Evolutionary conservation across 2,329 filamentous ascomycete species (phyloP), one percentile per base, ranked within the genome.

Genomic region (Knufia petricola): DNA sequence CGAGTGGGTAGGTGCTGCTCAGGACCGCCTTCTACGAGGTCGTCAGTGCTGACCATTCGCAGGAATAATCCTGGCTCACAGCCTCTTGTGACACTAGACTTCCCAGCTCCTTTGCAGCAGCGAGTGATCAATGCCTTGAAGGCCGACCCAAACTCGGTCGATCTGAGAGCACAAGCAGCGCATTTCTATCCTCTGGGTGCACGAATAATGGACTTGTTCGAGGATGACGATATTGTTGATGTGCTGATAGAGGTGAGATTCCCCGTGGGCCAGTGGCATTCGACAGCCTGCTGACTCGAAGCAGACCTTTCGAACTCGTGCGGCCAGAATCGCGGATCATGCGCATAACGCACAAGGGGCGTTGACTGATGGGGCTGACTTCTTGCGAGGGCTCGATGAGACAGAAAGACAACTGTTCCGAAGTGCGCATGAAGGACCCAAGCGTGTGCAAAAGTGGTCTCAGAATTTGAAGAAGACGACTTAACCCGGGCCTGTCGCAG

Each of bases 181-280:
- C 85, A 95, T 65, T 95, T 95, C 60, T 96, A 95, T 69, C 82
- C 79, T 20, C 76, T 96, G 3, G 87, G 85, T 2, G 83, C 86
- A 38, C 78, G 87, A 45, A 88, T 95, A 66, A 72, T 96, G 52
- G 89, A 95, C 51, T 68, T 98, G 0, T 94, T 95, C 53, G 89
- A 95, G 50, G 89, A 95, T 64, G 81, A 95, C 49, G 85, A 87
- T 49, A 77, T 85, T 63, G 75, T 78, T 15, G 80, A 86, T 55
- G 79, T 92, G 17, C 64, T 90, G 57, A 75, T 78, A 49, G 74
- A 69, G 58, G 69, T 71, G 58, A 50, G 62, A 37, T 41, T 23
- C 45, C 23, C 17, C 7, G 8, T 26, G 13, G 6, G 15, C 23
- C n/a, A 20, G 17, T n/a, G 13, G 4, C 7, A 4, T 37, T 7